Conservation (phyloP, 2,329 filamentous ascomycete species). For the Fusarium sp. region DNA sequence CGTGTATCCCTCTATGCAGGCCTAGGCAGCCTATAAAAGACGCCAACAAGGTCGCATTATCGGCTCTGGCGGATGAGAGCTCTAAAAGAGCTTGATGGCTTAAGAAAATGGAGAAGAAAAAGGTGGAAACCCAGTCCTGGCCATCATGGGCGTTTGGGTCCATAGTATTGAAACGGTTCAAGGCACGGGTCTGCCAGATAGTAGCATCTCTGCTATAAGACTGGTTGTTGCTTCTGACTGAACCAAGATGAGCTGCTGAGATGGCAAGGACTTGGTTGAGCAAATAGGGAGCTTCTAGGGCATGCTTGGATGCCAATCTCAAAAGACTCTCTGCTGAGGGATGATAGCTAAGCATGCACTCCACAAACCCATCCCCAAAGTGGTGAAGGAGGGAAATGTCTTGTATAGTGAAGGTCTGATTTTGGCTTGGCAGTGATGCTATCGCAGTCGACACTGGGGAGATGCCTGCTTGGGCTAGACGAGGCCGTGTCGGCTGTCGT, state of each 20-base stretch:
- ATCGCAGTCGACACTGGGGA: not conserved
- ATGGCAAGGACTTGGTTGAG: not conserved
- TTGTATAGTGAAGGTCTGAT: not conserved
- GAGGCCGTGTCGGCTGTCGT: too few species aligned
- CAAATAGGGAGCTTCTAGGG: not conserved
- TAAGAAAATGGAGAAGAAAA: not conserved
- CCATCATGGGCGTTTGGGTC: not conserved
- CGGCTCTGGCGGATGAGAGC: not conserved
- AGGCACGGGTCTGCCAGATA: not conserved
- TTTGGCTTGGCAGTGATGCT: not conserved
- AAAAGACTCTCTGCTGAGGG: not conserved
- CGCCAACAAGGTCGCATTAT: not conserved
- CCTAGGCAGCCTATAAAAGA: not conserved
- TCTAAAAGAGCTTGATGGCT: not conserved
- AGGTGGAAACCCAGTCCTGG: not conserved
- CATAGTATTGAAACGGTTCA: not conserved
- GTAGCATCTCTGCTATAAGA: not conserved
- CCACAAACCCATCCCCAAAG: not conserved
- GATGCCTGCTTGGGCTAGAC: not conserved
- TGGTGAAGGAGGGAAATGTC: not conserved
- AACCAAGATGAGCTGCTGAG: not conserved
- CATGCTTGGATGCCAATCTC: not conserved
- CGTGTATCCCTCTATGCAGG: not conserved
- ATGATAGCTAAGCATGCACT: not conserved
- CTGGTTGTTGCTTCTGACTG: fast-evolving